Base-by-base conservation (phyloP, 164 flowering plant species). In the Malania oleifera region DNA sequence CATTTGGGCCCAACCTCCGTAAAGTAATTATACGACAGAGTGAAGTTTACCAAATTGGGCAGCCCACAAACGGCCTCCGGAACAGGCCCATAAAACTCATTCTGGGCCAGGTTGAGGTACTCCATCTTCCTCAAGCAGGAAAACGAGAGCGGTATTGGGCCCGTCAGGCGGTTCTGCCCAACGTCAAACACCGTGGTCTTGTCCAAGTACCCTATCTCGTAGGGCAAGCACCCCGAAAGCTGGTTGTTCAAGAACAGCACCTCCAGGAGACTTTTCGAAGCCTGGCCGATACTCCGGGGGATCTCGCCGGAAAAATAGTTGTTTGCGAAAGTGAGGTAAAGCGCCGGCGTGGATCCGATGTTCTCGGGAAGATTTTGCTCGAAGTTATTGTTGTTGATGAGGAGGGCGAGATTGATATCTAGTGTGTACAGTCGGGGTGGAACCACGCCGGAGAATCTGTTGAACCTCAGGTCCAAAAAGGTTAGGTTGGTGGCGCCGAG, bases 1-100 rank as follows among this genome's bases (percentile, higher is more conserved):
- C 87, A 82, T 24, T 59, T 65, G 0, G 75, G 78, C 0, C 84
- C 81, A 1, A 78, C 77, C 54, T 75, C 61, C 4, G 82, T 71
- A 68, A 65, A 70, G 20, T 52, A 75, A 51, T 77, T 77, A 34
- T 62, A 6, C 0, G 76, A 60, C 28, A 74, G 23, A 0, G 75
- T n/a, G 13, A 77, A 26, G 62, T 61, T 70, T 2, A 1, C 4
- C 20, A 72, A 9, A 1, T 57, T 65, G 1, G 67, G 67, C 35
- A 75, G 51, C 34, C 35, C 19, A 65, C 82, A 77, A 18, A 77
- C 57, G 3, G 22, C 19, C 59, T 73, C 77, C 24, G 79, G 79
- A 0, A 75, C 52, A 0, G 65, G 7, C 0, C 77, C 77, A 23
- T 62, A 75, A 29, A 60, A 10, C 59, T 43, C 5, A 55, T 63